Evolutionary conservation across 805 yeast species (phyloP).

Genomic region (Cyberlindnera suaveolens): DNA sequence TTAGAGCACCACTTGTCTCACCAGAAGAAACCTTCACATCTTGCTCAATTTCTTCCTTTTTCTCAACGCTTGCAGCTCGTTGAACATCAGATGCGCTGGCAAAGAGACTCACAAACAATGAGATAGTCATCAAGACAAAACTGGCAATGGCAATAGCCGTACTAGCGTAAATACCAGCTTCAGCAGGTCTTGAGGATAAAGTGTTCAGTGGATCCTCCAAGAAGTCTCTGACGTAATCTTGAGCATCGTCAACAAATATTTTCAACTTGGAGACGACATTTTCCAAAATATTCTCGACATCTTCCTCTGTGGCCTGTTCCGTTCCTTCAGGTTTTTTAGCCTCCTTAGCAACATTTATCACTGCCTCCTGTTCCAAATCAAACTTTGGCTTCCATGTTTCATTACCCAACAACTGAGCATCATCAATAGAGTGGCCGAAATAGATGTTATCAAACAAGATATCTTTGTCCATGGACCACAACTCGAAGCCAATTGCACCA

Average conservation of each 20-base stretch:
- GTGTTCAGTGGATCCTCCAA: conserved; percentile 39
- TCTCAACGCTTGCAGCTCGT: conserved; percentile 1
- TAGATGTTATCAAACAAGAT: conserved; percentile 79
- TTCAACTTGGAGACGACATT: conserved; percentile 14
- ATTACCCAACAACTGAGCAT: conserved; percentile 83
- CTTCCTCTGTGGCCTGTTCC: conserved; percentile 7
- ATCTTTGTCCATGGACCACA: conserved; percentile 80
- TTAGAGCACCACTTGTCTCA: conserved; percentile 11
- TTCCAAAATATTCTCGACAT: conserved; percentile 6
- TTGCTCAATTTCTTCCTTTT: conserved; percentile 12
- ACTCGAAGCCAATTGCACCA: conserved; percentile 81
- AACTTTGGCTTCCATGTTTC: conserved; percentile 56
- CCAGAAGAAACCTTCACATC: conserved; percentile 1
- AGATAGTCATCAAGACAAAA: conserved; percentile 36
- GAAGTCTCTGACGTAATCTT: conserved; percentile 33
- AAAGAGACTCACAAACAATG: conserved; percentile 22
- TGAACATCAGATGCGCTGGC: conserved; percentile 18
- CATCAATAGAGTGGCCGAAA: conserved; percentile 75
- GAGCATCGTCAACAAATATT: conserved; percentile 22
- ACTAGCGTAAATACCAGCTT: conserved; percentile 42
- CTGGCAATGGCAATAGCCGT: conserved; percentile 35
- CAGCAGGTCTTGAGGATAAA: conserved; percentile 40
- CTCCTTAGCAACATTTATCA: conserved; percentile 4
- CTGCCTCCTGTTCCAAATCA: conserved; percentile 39
- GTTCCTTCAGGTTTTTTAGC: neutral